These are phyloP conservation scores for Keithomyces neogunnii DNA, from an alignment of 2,329 filamentous ascomycete genomes.

Conservation along the genomic window DNA sequence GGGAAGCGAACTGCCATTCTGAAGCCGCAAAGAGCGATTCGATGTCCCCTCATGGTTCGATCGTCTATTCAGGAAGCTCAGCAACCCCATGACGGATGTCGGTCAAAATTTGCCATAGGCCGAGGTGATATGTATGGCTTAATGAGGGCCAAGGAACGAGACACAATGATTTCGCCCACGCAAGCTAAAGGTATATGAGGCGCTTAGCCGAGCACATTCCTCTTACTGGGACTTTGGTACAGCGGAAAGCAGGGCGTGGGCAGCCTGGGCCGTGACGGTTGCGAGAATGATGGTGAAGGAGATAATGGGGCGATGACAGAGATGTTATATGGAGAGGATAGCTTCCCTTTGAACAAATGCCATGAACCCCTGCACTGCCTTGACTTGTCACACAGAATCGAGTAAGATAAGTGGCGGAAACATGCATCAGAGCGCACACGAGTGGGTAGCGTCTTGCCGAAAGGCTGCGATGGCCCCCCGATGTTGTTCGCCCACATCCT, in stretches of 20 bases:
- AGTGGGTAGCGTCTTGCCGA: slow-evolving; percentile 1
- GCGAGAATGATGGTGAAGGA: not conserved
- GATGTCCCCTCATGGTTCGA: not conserved
- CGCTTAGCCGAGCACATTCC: not conserved
- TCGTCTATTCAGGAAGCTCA: slow-evolving; percentile 5
- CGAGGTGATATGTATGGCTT: not conserved
- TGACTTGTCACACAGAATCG: slow-evolving; percentile 5
- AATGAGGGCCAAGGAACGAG: not conserved
- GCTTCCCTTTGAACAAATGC: not conserved
- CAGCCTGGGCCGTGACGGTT: slow-evolving; percentile 8
- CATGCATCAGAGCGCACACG: slow-evolving; percentile 6
- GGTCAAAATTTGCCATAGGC: not conserved
- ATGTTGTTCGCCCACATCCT: not conserved
- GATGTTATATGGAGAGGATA: slow-evolving; percentile 1
- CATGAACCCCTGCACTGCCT: not conserved
- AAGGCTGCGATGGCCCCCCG: not conserved
- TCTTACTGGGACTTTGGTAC: not conserved
- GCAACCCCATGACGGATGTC: slow-evolving; percentile 1
- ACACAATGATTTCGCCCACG: not conserved
- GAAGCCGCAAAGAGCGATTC: not conserved
- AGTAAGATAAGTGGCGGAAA: slow-evolving; percentile 6
- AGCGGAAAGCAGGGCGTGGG: slow-evolving; percentile 2
- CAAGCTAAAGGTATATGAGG: not conserved
- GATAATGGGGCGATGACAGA: slow-evolving; percentile 1
- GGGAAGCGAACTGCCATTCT: not conserved